Evolutionary conservation across 768 basidiomycete species (phyloP), one percentile per base, ranked within the genome.

Genomic region (Rhizopogon vesiculosus): DNA sequence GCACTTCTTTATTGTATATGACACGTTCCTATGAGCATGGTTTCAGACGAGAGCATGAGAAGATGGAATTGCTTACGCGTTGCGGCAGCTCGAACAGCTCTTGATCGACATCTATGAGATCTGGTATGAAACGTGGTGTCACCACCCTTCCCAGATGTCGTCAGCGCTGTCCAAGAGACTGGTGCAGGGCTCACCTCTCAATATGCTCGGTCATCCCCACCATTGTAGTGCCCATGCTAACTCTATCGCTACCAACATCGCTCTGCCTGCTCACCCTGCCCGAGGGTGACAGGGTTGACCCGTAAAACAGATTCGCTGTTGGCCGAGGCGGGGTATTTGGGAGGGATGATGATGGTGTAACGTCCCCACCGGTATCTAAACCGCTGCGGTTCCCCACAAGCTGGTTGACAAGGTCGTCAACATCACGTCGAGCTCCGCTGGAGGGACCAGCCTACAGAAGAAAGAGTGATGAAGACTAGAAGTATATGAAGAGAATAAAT

Each of bases 11-110:
- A 64, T 89, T 92, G 64, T 91, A 91, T 40, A 86, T 82, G 13
- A 89, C 86, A 33, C 85, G 85, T 72, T 91, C 88, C 88, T 87
- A 62, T 44, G 57, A 55, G 12, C 52, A 31, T 42, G 3, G 31
- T 45, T 41, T 49, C 15, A 54, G 45, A 45, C 54, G 18, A 51
- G 43, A 51, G 41, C 16, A n/a, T 8, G 42, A 13, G 43, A 12
- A 41, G 25, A 38, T 25, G 16, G 13, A 39, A n/a, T 33, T 7
- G 63, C 75, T 45, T 54, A 92, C 93, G 76, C 89, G 92, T 64
- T 88, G 85, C 2, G 93, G 93, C 10, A 94, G 73, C 62, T 95
- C 93, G 61, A 92, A 96, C 5, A 97, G 74, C 65, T 97, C 94
- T 64, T 92, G 86, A 60, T 93, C 90, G 16, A 91, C 79, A 61